Evolutionary conservation across 768 basidiomycete species (phyloP).

Genomic region (Trametes coccinea): DNA sequence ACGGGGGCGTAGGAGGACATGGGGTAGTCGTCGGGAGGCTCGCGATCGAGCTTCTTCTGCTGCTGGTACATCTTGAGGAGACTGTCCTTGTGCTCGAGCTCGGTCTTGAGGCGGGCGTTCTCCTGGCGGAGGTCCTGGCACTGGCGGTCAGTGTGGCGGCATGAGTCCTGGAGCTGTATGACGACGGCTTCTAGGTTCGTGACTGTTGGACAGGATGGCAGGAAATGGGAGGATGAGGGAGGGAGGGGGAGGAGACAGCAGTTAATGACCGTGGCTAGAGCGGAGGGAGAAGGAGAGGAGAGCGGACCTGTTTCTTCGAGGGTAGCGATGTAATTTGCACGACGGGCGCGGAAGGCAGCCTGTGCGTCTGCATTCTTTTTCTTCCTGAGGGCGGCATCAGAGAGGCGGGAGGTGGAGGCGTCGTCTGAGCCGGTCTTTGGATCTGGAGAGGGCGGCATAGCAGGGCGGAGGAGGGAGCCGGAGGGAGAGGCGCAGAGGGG

Average conservation of each 20-base stretch:
- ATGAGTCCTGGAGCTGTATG: slow-evolving; percentile 79
- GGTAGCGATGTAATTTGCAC: slow-evolving; percentile 85
- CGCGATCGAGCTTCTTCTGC: slow-evolving; percentile 54
- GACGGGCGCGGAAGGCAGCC: slow-evolving; percentile 77
- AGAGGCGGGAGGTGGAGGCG: slow-evolving; percentile 45
- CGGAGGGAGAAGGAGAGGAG: slow-evolving; percentile 7
- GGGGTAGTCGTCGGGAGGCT: slow-evolving; percentile 22
- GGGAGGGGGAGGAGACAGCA: neutral
- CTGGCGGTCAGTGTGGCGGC: slow-evolving; percentile 65
- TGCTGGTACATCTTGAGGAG: slow-evolving; percentile 65
- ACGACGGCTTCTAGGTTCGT: slow-evolving; percentile 86
- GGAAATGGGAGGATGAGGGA: neutral
- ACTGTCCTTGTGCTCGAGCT: slow-evolving; percentile 71
- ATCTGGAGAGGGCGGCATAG: slow-evolving; percentile 33
- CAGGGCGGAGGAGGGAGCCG: slow-evolving; percentile 11
- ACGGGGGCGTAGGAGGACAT: slow-evolving; percentile 33
- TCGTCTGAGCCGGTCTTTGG: slow-evolving; percentile 41
- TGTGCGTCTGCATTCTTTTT: slow-evolving; percentile 92
- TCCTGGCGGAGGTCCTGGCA: slow-evolving; percentile 64
- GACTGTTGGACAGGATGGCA: slow-evolving; percentile 38
- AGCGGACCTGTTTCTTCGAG: slow-evolving; percentile 74
- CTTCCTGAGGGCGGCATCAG: slow-evolving; percentile 74
- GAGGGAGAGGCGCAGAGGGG: slow-evolving; percentile 20
- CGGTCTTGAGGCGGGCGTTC: slow-evolving; percentile 61
- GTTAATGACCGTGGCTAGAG: slow-evolving; percentile 17